A percentile compares a stretch with the other conserved stretches of the same genome.
phyloP scores from a whole-genome alignment of 495 filamentous ascomycete species.

The Xylaria scruposa region DNA sequence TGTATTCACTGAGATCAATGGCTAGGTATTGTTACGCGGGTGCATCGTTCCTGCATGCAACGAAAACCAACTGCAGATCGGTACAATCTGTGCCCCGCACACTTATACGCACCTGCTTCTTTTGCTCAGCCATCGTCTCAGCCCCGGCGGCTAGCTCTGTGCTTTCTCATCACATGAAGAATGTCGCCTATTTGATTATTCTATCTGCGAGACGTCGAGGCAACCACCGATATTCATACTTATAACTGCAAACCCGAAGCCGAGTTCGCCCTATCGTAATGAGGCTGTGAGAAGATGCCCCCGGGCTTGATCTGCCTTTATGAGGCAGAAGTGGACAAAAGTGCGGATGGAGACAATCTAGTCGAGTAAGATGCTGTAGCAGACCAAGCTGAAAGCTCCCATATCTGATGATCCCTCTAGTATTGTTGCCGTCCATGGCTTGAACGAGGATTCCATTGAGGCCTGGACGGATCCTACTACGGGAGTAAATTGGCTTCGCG shows the following conservation, averaged over 20 bases:
- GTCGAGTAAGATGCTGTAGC: constrained; percentile 9
- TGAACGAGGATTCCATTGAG: constrained; percentile 31
- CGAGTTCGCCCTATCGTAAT: neutral
- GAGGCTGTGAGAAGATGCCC: neutral
- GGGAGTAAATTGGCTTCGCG: constrained; percentile 35
- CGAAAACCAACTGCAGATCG: neutral
- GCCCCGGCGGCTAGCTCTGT: neutral
- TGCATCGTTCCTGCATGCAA: neutral
- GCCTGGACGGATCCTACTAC: constrained; percentile 38
- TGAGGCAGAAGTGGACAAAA: neutral
- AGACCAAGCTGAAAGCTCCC: neutral
- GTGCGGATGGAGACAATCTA: neutral
- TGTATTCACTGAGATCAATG: neutral
- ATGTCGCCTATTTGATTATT: neutral
- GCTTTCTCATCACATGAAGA: neutral
- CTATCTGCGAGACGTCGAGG: neutral
- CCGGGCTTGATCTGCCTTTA: constrained; percentile 8
- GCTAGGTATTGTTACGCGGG: neutral
- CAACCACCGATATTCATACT: neutral
- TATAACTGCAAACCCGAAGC: neutral
- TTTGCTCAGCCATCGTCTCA: neutral
- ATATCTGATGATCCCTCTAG: constrained; percentile 26
- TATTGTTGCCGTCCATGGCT: constrained; percentile 42
- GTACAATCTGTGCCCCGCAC: neutral
- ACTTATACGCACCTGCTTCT: neutral